Conservation (phyloP, 2,329 filamentous ascomycete species). For the Apiospora hydei region DNA sequence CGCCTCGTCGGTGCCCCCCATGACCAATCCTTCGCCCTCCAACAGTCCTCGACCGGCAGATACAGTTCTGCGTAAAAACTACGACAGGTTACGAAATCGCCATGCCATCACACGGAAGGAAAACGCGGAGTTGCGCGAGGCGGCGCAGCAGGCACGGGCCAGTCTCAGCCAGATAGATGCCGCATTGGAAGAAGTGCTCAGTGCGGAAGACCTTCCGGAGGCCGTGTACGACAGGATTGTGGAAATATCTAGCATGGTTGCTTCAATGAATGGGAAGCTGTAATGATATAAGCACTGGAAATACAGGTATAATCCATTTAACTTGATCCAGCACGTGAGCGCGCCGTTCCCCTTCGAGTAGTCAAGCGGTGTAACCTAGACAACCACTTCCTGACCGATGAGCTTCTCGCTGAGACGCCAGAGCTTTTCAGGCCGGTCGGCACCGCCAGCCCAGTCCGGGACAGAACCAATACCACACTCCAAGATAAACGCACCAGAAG, state of each 20-base stretch:
- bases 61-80: neutral
- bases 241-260: neutral
- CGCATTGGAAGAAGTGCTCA: neutral
- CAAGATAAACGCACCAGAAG: constrained; percentile 39
- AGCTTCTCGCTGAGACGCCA: constrained; percentile 46
- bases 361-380: neutral
- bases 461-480: constrained; percentile 33
- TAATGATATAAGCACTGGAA: neutral
- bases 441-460: constrained; percentile 37
- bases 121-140: constrained; percentile 17
- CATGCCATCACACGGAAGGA: neutral
- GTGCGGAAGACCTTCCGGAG: neutral
- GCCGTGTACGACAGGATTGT: neutral
- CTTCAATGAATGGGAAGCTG: neutral
- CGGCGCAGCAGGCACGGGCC: neutral
- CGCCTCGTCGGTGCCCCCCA: neutral
- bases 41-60: neutral
- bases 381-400: constrained; percentile 37
- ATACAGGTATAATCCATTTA: neutral
- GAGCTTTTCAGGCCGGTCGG: constrained; percentile 41
- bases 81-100: constrained; percentile 5
- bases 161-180: neutral
- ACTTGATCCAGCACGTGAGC: too few species aligned
- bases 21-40: neutral
- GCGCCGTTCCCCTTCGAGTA: too few species aligned